Evolutionary conservation across 371 early-diverging fungal species (phyloP).

Genomic region (Massospora cicadina): DNA sequence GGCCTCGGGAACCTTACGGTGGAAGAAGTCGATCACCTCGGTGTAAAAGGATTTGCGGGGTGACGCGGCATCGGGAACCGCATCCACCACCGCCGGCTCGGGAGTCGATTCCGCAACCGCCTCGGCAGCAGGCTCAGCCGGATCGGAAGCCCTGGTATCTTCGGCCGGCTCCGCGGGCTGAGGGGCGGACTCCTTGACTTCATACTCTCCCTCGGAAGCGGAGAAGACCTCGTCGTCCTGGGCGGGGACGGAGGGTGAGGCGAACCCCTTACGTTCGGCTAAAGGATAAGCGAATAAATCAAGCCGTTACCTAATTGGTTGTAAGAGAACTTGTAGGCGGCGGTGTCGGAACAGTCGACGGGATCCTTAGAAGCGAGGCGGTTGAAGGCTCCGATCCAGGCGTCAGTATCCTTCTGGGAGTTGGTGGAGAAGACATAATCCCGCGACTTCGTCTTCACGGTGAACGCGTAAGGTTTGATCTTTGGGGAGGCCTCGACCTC

Average conservation of each 20-base stretch:
- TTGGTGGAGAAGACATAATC: constrained; percentile 21
- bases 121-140: neutral
- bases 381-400: constrained; percentile 21
- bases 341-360: constrained; percentile 9
- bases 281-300: neutral
- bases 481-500: constrained; percentile 18
- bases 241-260: constrained; percentile 4
- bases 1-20: neutral
- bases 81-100: too few relatives aligned
- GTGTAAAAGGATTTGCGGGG: constrained; percentile 8
- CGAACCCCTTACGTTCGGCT: constrained; percentile 7
- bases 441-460: constrained; percentile 21
- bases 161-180: neutral
- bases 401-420: constrained; percentile 19
- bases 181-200: constrained; percentile 5
- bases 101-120: constrained; percentile 1
- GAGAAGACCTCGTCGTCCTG: constrained; percentile 10
- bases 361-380: constrained; percentile 4
- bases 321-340: constrained; percentile 10
- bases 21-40: constrained; percentile 9
- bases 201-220: constrained; percentile 11
- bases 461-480: constrained; percentile 20
- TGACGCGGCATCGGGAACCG: neutral
- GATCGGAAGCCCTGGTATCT: neutral
- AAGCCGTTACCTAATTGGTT: neutral